Evolutionary conservation across 805 yeast species (phyloP).

Genomic region (Kuraishia hungarica): DNA sequence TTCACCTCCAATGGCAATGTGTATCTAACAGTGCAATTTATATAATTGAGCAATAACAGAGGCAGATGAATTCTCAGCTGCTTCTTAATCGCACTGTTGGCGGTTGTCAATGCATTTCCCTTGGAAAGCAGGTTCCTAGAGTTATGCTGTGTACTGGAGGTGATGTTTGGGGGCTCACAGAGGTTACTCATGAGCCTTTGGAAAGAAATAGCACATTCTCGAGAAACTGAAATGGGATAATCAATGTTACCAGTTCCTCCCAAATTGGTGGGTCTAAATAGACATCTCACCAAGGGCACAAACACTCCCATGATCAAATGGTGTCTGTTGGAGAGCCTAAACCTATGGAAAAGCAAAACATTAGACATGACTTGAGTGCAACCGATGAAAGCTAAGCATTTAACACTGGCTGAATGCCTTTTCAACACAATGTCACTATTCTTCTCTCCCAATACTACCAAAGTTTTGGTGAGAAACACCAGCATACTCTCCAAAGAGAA

Average conservation of each 20-base stretch:
- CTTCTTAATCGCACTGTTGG: constrained; percentile 44
- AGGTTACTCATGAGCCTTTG: constrained; percentile 56
- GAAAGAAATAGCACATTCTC: constrained; percentile 35
- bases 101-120: constrained; percentile 39
- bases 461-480: neutral
- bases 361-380: constrained; percentile 43
- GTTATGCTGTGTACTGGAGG: constrained; percentile 7
- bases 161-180: constrained; percentile 55
- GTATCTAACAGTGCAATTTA: constrained; percentile 20
- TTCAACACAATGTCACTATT: neutral
- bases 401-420: neutral
- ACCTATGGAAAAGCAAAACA: constrained; percentile 59
- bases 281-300: constrained; percentile 38
- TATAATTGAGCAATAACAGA: constrained; percentile 48
- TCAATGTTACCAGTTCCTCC: constrained; percentile 1
- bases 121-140: constrained; percentile 17
- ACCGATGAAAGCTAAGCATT: neutral
- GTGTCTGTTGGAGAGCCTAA: constrained; percentile 61
- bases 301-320: constrained; percentile 51
- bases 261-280: constrained; percentile 18
- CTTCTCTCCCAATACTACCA: neutral
- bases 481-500: constrained; percentile 49
- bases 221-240: constrained; percentile 9
- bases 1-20: constrained; percentile 21
- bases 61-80: constrained; percentile 60